Evolutionary conservation across 352 stramenopile genomes (phyloP).

Genomic region (Peronospora destructor): DNA sequence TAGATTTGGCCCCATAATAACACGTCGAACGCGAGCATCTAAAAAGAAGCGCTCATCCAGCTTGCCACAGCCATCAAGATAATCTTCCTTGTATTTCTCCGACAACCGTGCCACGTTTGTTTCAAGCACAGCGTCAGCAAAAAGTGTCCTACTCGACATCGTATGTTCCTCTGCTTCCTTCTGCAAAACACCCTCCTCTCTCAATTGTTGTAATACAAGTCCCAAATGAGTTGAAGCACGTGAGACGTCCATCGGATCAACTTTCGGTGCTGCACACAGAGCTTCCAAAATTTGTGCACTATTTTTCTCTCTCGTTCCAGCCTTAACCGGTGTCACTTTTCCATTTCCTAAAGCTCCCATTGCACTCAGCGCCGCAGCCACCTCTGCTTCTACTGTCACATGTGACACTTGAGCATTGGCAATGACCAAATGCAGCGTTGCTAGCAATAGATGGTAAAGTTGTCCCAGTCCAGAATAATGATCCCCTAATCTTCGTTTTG

Average conservation of each 20-base stretch:
- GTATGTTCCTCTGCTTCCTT: constrained; percentile 1
- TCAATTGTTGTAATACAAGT: constrained; percentile 37
- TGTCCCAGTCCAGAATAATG: constrained; percentile 55
- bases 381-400: constrained; percentile 67
- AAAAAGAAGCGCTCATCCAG: constrained; percentile 58
- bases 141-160: constrained; percentile 25
- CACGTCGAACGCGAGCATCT: constrained; percentile 23
- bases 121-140: constrained; percentile 34
- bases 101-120: constrained; percentile 34
- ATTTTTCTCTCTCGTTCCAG: constrained; percentile 3
- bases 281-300: constrained; percentile 36
- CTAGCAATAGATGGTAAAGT: constrained; percentile 73
- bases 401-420: constrained; percentile 25
- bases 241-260: constrained; percentile 39
- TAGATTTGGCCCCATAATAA: constrained; percentile 29
- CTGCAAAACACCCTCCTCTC: constrained; percentile 22
- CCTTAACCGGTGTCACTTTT: constrained; percentile 16
- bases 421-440: constrained; percentile 63
- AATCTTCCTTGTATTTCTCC: constrained; percentile 39
- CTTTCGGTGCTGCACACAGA: constrained; percentile 44
- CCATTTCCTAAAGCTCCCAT: constrained; percentile 35
- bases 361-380: constrained; percentile 67
- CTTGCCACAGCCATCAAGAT: constrained; percentile 41
- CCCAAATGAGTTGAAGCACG: constrained; percentile 34
- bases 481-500: constrained; percentile 34